A percentile compares a stretch with the other conserved stretches of the same genome.
These are phyloP conservation scores for Pachysandra terminalis DNA, from an alignment of 164 flowering plant species.

Conservation along the genomic window DNA sequence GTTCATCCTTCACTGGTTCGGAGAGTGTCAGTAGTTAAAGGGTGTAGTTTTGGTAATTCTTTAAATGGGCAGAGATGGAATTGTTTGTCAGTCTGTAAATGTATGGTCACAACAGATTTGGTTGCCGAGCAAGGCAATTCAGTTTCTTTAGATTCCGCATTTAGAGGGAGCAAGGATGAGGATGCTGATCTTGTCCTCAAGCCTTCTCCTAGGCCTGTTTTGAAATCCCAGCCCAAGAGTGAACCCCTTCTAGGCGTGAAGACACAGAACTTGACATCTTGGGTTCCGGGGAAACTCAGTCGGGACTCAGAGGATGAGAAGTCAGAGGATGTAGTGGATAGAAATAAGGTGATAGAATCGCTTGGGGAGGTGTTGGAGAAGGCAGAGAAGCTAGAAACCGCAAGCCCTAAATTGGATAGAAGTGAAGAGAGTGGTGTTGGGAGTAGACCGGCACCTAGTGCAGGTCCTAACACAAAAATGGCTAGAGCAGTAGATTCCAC, in stretches of 20 bases:
- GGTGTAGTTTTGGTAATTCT: conserved; percentile 23
- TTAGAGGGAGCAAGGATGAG: conserved; percentile 36
- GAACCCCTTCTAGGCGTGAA: conserved; percentile 21
- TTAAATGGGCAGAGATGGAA: conserved; percentile 44
- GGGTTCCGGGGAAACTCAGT: conserved; percentile 24
- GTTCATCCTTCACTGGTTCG: conserved; percentile 28
- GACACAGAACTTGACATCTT: conserved; percentile 17
- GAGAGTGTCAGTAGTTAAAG: conserved; percentile 24
- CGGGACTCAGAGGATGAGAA: conserved; percentile 23
- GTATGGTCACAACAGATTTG: conserved; percentile 53
- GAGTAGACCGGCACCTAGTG: conserved; percentile 27
- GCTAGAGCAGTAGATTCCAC: conserved; percentile 25
- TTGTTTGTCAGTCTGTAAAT: conserved; percentile 51
- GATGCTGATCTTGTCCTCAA: conserved; percentile 54
- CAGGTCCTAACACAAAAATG: conserved; percentile 17
- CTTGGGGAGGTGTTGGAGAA: conserved; percentile 88
- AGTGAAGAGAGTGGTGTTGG: conserved; percentile 23
- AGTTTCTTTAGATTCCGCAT: conserved; percentile 43
- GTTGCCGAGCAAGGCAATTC: conserved; percentile 58
- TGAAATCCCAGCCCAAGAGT: conserved; percentile 35
- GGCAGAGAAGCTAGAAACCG: conserved; percentile 72
- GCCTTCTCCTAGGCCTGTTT: conserved; percentile 72
- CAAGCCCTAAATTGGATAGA: conserved; percentile 12
- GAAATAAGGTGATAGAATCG: conserved; percentile 69
- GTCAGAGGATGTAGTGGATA: conserved; percentile 38